Base-by-base conservation (phyloP, 1,284 basidiomycete species). In the Cutaneotrichosporon cavernicola region DNA sequence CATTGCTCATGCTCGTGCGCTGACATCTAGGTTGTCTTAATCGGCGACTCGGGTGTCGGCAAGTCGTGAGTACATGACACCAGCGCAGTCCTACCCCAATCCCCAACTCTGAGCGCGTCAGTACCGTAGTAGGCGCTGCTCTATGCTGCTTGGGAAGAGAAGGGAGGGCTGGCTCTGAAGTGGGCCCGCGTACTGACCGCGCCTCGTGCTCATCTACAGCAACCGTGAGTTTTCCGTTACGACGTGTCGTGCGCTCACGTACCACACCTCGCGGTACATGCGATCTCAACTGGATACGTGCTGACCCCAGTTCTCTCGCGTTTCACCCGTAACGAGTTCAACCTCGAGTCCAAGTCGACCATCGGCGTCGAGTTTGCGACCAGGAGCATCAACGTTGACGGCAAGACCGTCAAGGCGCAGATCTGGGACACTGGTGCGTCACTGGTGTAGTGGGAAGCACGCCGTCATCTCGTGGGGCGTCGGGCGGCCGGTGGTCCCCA, bases 341-440 rank as follows among this genome's bases (percentile, higher is more conserved):
- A 96, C 84, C 87, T 97, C 76, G 96, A 99, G 79, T 95, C 92
- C 66, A 98, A 98, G 84, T 97, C 94, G 68, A 99, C 96, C 26
- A 99, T 99, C 81, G 96, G 96, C 65, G 97, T 99, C 74, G 97
- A 99, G 82, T 99, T 99, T 78, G 96, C 96, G 10, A 98, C 96
- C 57, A 87, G 97, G 75, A 93, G 92, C 57, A 93, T 96, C 81
- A 90, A 87, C 70, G 92, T 98, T 18, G 96, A 98, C 80, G 88
- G 89, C 52, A 99, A 99, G 88, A 97, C 90, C 6, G 87, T 99
- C 74, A 99, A 99, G 83, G 96, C 96, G 34, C 96, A 99, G 83
- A 98, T 99, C 74, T 99, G 96, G 96, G 97, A 99, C 83, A 98
- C 94, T 74, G 91, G 91, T 91, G 66, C 69, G 85, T 81, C 32